Conservation (phyloP, 768 basidiomycete species). For the Sarcomyxa edulis region DNA sequence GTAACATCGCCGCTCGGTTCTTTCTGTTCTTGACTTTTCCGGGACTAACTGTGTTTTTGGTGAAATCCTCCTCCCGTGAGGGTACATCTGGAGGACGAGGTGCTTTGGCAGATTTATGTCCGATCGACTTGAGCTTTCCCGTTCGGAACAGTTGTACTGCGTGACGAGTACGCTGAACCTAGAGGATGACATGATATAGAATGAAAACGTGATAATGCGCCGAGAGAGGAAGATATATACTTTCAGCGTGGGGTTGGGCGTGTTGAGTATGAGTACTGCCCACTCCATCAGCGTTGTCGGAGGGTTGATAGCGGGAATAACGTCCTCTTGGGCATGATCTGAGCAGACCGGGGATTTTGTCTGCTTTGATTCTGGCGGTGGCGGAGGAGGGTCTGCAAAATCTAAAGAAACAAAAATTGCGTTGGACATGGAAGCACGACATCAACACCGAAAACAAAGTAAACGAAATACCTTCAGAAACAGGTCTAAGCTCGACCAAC, state of each 20-base stretch:
- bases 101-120: slow-evolving; percentile 44
- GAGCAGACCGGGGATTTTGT: slow-evolving; percentile 8
- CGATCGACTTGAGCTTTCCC: slow-evolving; percentile 62
- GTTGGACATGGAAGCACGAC: background rate
- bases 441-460: background rate
- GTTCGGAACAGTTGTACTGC: slow-evolving; percentile 67
- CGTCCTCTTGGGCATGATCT: slow-evolving; percentile 25
- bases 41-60: slow-evolving; percentile 51
- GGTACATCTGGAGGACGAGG: slow-evolving; percentile 60
- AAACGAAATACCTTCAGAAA: slow-evolving; percentile 52
- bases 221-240: slow-evolving; percentile 19
- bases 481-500: slow-evolving; percentile 62
- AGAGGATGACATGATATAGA: slow-evolving; percentile 1
- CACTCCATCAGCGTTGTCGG: slow-evolving; percentile 73
- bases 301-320: slow-evolving; percentile 42
- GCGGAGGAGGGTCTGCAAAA: slow-evolving; percentile 65
- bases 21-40: slow-evolving; percentile 55
- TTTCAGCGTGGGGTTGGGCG: slow-evolving; percentile 63
- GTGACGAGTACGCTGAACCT: slow-evolving; percentile 67
- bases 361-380: too few relatives aligned
- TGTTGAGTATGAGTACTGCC: slow-evolving; percentile 76
- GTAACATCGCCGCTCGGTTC: slow-evolving; percentile 69
- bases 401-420: slow-evolving; percentile 20
- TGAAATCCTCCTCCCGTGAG: slow-evolving; percentile 48
- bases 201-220: background rate